Evolutionary conservation across 192 early-diverging fungal species (phyloP).

Genomic region (Backusella macrospora): DNA sequence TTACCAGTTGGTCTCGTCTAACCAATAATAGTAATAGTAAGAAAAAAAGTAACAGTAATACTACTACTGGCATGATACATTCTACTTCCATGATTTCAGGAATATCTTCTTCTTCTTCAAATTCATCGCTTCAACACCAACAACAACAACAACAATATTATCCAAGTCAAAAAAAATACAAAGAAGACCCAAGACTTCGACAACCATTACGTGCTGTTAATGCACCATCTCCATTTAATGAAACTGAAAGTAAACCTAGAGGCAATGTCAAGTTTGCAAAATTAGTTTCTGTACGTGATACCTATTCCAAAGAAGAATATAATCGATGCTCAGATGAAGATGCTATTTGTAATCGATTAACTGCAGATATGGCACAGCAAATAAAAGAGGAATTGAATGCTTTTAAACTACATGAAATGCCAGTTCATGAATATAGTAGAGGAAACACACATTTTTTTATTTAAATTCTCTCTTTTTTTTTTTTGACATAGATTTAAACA

Average conservation of each 20-base stretch:
- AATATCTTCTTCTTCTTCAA: not conserved
- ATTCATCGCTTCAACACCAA: not conserved
- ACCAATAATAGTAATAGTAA: not conserved
- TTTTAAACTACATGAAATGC: constrained; percentile 93
- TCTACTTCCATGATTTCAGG: not conserved
- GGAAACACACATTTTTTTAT: constrained; percentile 71
- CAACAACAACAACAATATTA: too few relatives aligned
- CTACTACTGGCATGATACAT: not conserved
- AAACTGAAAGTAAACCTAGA: not conserved
- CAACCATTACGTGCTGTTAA: not conserved
- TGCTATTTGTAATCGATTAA: constrained; percentile 6
- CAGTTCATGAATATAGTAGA: constrained; percentile 78
- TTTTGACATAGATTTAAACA: too few relatives aligned
- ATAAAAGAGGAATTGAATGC: constrained; percentile 94
- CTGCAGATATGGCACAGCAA: constrained; percentile 49
- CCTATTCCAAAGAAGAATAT: constrained; percentile 16
- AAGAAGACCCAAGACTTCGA: not conserved
- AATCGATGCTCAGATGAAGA: constrained; percentile 17
- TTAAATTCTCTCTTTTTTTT: constrained; percentile 31
- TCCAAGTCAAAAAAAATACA: not conserved
- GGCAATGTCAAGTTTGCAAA: constrained; percentile 1
- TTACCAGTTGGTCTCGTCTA: constrained; percentile 56
- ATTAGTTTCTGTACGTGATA: constrained; percentile 17
- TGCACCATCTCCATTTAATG: not conserved
- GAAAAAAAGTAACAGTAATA: too few relatives aligned